These are phyloP conservation scores for Eucalyptus melliodora DNA, from an alignment of 345 rosid genomes.

Conservation along the genomic window DNA sequence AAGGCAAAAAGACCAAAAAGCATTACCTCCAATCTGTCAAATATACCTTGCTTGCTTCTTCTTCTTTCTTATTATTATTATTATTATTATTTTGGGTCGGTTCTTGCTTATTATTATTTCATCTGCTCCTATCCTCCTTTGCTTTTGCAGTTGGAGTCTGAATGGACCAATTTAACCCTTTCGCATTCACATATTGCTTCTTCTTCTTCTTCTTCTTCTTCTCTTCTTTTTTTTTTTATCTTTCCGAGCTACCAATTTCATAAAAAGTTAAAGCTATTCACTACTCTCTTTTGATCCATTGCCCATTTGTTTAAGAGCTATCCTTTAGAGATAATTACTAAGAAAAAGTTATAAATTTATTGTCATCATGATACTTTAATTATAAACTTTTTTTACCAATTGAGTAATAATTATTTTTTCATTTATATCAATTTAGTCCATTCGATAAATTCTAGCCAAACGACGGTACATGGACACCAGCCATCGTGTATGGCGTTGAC, in stretches of 20 bases:
- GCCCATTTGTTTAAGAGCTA: not conserved
- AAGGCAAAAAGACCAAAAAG: not conserved
- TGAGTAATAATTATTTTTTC: too few relatives aligned
- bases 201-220: not conserved
- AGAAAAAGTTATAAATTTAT: too few relatives aligned
- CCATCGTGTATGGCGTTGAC: rapidly evolving
- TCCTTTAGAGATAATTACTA: not conserved
- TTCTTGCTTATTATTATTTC: not conserved
- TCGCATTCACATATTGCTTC: not conserved
- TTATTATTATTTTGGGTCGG: too few relatives aligned
- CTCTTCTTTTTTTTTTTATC: rapidly evolving
- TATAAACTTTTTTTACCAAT: too few relatives aligned
- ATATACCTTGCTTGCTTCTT: not conserved
- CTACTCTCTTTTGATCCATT: not conserved
- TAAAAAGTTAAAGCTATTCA: not conserved
- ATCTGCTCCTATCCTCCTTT: not conserved
- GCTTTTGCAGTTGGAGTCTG: not conserved
- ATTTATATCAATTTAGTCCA: too few relatives aligned
- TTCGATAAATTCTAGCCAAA: too few relatives aligned
- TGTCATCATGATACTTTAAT: rapidly evolving
- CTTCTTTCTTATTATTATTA: too few relatives aligned
- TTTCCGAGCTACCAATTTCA: not conserved
- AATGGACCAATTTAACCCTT: not conserved
- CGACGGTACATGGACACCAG: rapidly evolving
- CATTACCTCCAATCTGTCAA: not conserved